Base-by-base conservation (phyloP, 805 yeast genomes). In the Tetrapisispora taiwanensis region DNA sequence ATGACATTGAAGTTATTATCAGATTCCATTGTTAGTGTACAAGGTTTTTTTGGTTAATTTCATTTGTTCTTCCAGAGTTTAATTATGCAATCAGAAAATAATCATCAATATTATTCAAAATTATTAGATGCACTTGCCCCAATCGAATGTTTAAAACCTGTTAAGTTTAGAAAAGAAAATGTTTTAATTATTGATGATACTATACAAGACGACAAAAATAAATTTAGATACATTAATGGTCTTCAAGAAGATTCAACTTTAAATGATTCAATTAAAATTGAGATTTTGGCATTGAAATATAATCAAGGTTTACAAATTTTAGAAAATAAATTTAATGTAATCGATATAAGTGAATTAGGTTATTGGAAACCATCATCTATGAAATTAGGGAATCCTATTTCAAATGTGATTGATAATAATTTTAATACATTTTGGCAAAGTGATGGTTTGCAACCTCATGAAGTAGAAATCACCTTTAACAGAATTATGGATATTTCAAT, bases 361-460 rank as follows among this genome's bases (percentile, higher is more conserved):
- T 72, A 80, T 20, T 92, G 97, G 96, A 73, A 78, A 31, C 78
- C 86, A 0, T 84, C 95, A 1, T 82, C 95, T 0, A 66, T 45
- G 54, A 90, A 89, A 54, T 73, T 73, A 9, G 92, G 87, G 0
- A 79, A 70, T 52, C 92, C 92, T 0, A 71, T 86, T 18, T 66
- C 66, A n/a, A 81, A 81, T 53, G 68, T 90, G 7, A 67, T 92
- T 27, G 85, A 84, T 42, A 88, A 82, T 52, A 71, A 79, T 4
- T 84, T 90, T 0, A 70, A 73, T 26, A 66, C 79, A 1, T 90
- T 71, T 60, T 92, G 99, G 99, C 98, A 92, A 62, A 82, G 94
- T 37, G 98, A 92, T 58, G 98, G 97, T 0, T 71, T 74, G 12
- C 86, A 82, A 53, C 98, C 97, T 0, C 99, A 92, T 64, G 70